A percentile compares a stretch with the other conserved stretches of the same genome.
Evolutionary conservation across 768 basidiomycete genomes (phyloP).

Genomic region (Suillus lakei): DNA sequence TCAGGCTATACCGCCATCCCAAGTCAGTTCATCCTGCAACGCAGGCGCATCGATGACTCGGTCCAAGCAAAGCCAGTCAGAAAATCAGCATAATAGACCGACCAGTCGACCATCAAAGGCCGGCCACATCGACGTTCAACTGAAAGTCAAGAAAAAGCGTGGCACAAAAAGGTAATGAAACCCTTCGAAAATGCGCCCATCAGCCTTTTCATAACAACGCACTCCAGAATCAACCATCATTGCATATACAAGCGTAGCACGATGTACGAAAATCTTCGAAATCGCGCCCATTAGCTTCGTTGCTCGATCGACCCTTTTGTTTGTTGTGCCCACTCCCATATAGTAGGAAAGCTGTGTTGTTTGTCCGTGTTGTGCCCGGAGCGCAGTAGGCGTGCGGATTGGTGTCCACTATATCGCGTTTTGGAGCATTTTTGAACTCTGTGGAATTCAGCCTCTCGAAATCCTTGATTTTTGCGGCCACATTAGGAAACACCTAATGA

Average conservation of each 20-base stretch:
- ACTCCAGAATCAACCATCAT: no score
- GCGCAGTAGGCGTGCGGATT: neutral
- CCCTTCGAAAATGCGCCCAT: no score
- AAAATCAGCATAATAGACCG: neutral
- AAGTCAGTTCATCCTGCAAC: neutral
- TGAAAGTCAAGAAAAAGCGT: neutral
- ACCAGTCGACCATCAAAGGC: neutral
- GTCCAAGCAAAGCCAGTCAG: conserved; percentile 1
- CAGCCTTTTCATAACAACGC: conserved; percentile 15
- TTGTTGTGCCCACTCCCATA: no score
- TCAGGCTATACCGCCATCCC: neutral
- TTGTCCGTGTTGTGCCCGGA: neutral
- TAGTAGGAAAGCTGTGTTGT: no score
- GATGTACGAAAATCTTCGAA: conserved; percentile 32
- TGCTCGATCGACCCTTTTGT: no score
- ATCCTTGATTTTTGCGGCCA: no score
- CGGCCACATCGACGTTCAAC: neutral
- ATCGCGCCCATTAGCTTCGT: no score
- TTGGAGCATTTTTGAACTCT: no score
- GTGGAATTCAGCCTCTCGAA: no score
- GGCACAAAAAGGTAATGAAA: no score
- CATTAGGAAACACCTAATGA: no score
- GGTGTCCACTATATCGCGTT: no score
- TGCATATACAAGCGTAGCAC: conserved; percentile 57
- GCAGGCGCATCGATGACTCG: neutral